Conservation (phyloP, 148 eudicot species). For the Pharnaceum exiguum region DNA sequence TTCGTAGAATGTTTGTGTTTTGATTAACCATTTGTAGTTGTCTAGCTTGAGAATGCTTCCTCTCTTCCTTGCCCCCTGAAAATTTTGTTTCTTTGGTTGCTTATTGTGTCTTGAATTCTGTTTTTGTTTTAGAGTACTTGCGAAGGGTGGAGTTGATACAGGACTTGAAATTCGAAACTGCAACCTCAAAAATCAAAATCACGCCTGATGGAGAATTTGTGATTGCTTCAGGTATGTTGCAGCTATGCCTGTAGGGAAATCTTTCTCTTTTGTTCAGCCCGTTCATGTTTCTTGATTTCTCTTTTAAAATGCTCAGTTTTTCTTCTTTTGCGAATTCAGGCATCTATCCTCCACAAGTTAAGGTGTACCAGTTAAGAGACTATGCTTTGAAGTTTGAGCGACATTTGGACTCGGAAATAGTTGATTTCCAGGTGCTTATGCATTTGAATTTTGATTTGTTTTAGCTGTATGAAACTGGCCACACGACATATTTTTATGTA, state of each 20-base stretch:
- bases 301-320: neutral
- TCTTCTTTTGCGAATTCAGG: conserved; percentile 35
- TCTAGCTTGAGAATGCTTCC: no score
- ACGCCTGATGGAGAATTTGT: conserved; percentile 96
- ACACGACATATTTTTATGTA: neutral
- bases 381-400: conserved; percentile 89
- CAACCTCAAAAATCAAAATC: conserved; percentile 78
- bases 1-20: neutral
- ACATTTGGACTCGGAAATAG: conserved; percentile 77
- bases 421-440: conserved; percentile 67
- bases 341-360: conserved; percentile 91
- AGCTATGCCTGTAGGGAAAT: neutral
- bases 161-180: conserved; percentile 86
- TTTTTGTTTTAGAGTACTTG: conserved; percentile 48
- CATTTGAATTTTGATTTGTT: neutral
- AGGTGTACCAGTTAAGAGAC: conserved; percentile 88
- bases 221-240: conserved; percentile 71
- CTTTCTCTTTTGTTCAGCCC: neutral
- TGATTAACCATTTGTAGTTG: no score
- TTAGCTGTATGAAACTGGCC: neutral
- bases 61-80: no score
- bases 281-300: neutral
- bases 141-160: conserved; percentile 78
- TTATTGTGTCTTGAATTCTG: conserved; percentile 3
- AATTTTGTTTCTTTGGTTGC: neutral